Evolutionary conservation across 2,329 filamentous ascomycete species (phyloP), one percentile per base, ranked within the genome.

Genomic region (Myriosclerotinia duriaeana): DNA sequence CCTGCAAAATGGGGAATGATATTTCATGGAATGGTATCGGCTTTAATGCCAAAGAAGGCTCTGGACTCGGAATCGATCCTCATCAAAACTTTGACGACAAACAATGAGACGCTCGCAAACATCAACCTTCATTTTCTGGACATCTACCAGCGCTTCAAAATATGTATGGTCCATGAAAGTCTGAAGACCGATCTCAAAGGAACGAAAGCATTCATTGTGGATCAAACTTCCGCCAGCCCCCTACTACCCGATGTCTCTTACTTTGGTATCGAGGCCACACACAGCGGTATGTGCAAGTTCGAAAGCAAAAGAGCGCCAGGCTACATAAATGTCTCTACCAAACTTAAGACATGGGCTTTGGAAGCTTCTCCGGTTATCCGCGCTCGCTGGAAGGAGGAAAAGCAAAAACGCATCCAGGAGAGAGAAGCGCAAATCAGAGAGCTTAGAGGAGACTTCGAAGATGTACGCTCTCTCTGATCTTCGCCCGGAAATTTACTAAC

Each of bases 91-190:
- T 81, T 93, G n/a, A 88, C 88, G 75, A 85, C 82, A 61, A 87
- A 92, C 73, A 92, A 89, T 67, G 90, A 92, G 77, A 90, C 85
- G 0, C 78, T 93, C 6, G 85, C 89, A 72, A 88, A 89, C 68
- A 92, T 93, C 76, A 92, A 91, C 76, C 85, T 81, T 62, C 83
- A 88, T 66, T 93, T 93, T 71, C 81, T 88, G 22, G 87, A 92
- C 62, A 86, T 92, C 38, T 87, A 90, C 69, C 84, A 86, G 66
- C 83, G 87, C 1, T 92, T 91, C 74, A 84, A 86, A 70, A 87
- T 93, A 61, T 89, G 90, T 72, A 91, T 92, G 83, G 90, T 87
- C 48, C 89, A 92, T 65, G 90, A 93, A 74, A 88, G 87, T 55
- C 85, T 88, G 71, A 89, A 88, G 69, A 91, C 89, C 0, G 86